Evolutionary conservation across 1,284 basidiomycete species (phyloP), one percentile per base, ranked within the genome.

Genomic region (Tremellales sp.): DNA sequence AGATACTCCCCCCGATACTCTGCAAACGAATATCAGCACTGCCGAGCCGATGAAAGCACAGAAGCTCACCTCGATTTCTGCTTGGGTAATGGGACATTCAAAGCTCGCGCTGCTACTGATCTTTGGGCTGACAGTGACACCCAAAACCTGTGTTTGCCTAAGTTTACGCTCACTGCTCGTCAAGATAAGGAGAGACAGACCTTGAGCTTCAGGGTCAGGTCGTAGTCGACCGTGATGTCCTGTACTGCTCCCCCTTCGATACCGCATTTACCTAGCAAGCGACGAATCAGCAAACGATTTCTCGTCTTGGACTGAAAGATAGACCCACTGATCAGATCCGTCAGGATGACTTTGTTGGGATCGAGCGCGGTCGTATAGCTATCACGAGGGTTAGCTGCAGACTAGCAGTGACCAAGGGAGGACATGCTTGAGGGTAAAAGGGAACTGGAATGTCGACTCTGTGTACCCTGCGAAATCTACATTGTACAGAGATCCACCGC

Each of bases 361-460:
- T 90, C 82, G 42, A 76, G 63, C 0, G 78, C 65, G 21, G 77
- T 74, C 29, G 81, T 79, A 73, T 93, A 94, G 40, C 63, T 65
- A n/a, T n/a, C n/a, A n/a, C n/a, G n/a, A 19, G 9, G 19, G 40
- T 50, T 41, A 43, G 41, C 36, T 32, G 25, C 26, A 22, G 29
- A 5, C 24, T 6, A 6, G 19, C 32, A 13, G 9, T n/a, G 6
- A 28, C 14, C 27, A 13, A 10, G 39, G 5, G 6, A 3, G n/a
- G 18, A 61, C 66, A 54, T 43, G 68, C 68, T 78, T 76, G 45
- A 95, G 76, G 3, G 78, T 66, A 69, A 93, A 85, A 1, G 90
- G 89, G 75, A 95, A 88, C 0, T 81, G 80, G 72, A 92, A 82
- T 45, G 83, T 85, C 3, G 84, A 88, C 56, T 79, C 77, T 3